Evolutionary conservation across 495 filamentous ascomycete species (phyloP), one percentile per base, ranked within the genome.

Genomic region (Rusavskia elegans): DNA sequence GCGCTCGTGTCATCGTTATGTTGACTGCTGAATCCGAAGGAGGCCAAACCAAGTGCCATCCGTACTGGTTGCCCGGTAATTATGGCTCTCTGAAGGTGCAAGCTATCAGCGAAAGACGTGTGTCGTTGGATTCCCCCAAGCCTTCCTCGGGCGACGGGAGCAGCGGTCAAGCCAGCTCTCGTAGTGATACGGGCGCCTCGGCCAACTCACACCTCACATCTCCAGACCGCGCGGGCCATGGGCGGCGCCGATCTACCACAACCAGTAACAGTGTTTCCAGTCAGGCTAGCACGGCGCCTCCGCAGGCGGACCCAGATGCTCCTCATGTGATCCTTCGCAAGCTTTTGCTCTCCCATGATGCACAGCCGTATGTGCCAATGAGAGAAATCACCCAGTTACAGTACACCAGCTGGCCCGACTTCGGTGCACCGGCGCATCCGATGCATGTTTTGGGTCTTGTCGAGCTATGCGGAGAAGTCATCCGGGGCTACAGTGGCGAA

Each of bases 321-420:
- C 88, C 86, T 23, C 82, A 81, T 63, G 84, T 93, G 50, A 80
- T 87, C 27, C 79, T 95, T 39, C 82, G 92, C 7, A 89, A 89
- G 58, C 94, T 98, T 61, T 82, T 84, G 2, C 70, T 98, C 37
- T 79, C 79, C 29, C 86, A 97, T 61, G 69, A 81, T 5, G 67
- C 73, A 2, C 76, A 83, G 32, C 92, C 92, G 0, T 98, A 94
- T 61, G 75, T 78, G 42, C 86, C 86, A 2, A 82, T 95, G 41
- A 83, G 92, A 23, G 89, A 97, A 66, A 86, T 98, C 60, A 95
- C 88, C 0, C 92, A 98, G 53, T 73, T 98, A 2, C 93, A 98
- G 54, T 96, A 95, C 60, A 80, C 87, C 9, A 82, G 80, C 14
- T 98, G 92, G 92, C 92, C 93, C 1, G 92, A 98, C 64, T 95